Conservation (phyloP, 2,329 filamentous ascomycete genomes). For the Chaetothyriales sp. region DNA sequence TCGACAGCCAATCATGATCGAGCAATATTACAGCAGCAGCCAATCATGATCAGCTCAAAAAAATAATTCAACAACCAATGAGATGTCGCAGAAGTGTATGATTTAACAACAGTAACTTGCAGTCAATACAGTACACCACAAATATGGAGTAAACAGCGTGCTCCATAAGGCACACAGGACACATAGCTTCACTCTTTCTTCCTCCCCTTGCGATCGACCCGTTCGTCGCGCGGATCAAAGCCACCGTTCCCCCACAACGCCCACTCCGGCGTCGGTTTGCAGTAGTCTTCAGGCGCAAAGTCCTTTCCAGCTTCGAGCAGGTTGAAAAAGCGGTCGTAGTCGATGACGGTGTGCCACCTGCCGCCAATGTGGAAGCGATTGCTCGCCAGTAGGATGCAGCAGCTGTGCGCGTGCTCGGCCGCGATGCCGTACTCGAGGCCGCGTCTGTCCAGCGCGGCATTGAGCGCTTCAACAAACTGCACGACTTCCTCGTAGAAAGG, state of each 20-base stretch:
- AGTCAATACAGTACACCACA: too few species aligned
- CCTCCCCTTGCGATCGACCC: conserved; percentile 68
- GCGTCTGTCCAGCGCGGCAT: conserved; percentile 50
- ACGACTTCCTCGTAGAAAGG: conserved; percentile 87
- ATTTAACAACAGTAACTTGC: too few species aligned
- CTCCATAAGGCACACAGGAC: too few species aligned
- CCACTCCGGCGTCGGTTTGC: conserved; percentile 83
- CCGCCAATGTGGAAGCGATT: conserved; percentile 61
- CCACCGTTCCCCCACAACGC: conserved; percentile 87
- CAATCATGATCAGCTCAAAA: too few species aligned
- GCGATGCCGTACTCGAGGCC: conserved; percentile 78
- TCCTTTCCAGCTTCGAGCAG: conserved; percentile 60
- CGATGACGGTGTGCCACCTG: conserved; percentile 81
- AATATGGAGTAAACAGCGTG: too few species aligned
- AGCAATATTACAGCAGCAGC: too few species aligned
- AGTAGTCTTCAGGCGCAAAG: conserved; percentile 82
- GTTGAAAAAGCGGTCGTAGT: conserved; percentile 78
- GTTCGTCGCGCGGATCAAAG: conserved; percentile 77
- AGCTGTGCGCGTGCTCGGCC: conserved; percentile 88
- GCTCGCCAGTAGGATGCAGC: conserved; percentile 76
- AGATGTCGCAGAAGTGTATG: too few species aligned
- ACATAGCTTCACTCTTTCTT: conserved; percentile 6
- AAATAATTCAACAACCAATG: too few species aligned
- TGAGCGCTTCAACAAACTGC: conserved; percentile 63
- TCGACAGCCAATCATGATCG: too few species aligned